Percentiles rank a stretch among this genome's conserved stretches.
Conservation (phyloP, 768 basidiomycete genomes). For the Mycena galericulata region DNA sequence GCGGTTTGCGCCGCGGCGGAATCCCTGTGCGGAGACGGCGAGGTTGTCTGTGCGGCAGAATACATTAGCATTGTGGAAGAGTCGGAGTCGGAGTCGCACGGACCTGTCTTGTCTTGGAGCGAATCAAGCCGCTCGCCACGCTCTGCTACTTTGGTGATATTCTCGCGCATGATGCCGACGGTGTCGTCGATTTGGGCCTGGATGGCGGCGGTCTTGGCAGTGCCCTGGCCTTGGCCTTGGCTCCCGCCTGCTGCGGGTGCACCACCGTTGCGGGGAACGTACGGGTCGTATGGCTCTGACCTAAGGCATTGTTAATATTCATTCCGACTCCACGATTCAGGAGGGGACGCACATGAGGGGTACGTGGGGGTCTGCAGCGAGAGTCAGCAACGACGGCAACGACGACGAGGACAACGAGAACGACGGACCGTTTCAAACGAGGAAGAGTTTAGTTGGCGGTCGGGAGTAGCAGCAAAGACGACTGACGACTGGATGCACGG, state of each 20-base stretch:
- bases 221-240: conserved; percentile 65
- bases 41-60: conserved; percentile 78
- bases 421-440: no score
- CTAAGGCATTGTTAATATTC: conserved; percentile 50
- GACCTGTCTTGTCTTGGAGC: conserved; percentile 98
- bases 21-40: conserved; percentile 98
- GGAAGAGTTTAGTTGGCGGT: no score
- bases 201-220: conserved; percentile 92
- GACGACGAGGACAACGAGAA: no score
- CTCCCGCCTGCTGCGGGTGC: conserved; percentile 62
- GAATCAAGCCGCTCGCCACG: conserved; percentile 94
- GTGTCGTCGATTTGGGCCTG: conserved; percentile 98
- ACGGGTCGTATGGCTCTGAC: conserved; percentile 99
- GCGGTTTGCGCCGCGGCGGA: conserved; percentile 95
- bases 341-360: no score
- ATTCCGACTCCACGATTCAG: no score
- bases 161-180: conserved; percentile 97
- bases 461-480: no score
- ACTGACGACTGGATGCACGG: no score
- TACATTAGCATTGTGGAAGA: conserved; percentile 1
- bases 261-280: conserved; percentile 88
- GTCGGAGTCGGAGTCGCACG: conserved; percentile 52
- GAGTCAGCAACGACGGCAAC: no score
- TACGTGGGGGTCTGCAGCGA: no score
- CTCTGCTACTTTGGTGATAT: conserved; percentile 96